Conservation (phyloP, 148 eudicot genomes). For the Rhododendron ovatum region DNA sequence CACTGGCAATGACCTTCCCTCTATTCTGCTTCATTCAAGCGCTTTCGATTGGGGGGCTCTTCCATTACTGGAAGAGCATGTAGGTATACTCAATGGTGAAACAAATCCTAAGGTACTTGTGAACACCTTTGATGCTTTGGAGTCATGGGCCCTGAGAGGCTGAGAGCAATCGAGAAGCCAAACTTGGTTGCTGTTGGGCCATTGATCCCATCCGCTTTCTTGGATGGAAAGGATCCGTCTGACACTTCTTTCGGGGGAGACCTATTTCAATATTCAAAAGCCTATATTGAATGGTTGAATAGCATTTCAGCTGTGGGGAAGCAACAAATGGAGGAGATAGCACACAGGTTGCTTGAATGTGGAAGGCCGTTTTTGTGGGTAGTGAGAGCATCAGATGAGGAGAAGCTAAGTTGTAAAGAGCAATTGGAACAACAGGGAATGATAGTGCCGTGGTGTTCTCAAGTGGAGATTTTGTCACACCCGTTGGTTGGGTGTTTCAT, state of each 20-base stretch:
- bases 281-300: too few relatives aligned
- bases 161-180: not conserved
- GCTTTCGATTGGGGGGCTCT: too few relatives aligned
- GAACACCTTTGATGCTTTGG: not conserved
- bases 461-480: conserved; percentile 19
- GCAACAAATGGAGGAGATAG: conserved; percentile 8
- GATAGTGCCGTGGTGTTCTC: conserved; percentile 33
- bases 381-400: conserved; percentile 17
- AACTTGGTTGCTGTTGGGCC: too few relatives aligned
- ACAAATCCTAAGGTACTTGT: not conserved
- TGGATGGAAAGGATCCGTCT: too few relatives aligned
- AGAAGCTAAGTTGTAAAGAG: not conserved
- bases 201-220: too few relatives aligned
- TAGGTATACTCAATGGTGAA: not conserved
- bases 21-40: too few relatives aligned
- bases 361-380: conserved; percentile 39
- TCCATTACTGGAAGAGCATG: too few relatives aligned
- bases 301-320: conserved; percentile 18
- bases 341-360: conserved; percentile 25
- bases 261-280: too few relatives aligned
- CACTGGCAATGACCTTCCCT: not conserved
- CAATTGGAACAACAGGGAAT: conserved; percentile 20
- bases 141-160: not conserved
- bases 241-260: too few relatives aligned
- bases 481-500: too few relatives aligned